Evolutionary conservation across 2,329 filamentous ascomycete species (phyloP), one percentile per base, ranked within the genome.

Genomic region (Onygena corvina): DNA sequence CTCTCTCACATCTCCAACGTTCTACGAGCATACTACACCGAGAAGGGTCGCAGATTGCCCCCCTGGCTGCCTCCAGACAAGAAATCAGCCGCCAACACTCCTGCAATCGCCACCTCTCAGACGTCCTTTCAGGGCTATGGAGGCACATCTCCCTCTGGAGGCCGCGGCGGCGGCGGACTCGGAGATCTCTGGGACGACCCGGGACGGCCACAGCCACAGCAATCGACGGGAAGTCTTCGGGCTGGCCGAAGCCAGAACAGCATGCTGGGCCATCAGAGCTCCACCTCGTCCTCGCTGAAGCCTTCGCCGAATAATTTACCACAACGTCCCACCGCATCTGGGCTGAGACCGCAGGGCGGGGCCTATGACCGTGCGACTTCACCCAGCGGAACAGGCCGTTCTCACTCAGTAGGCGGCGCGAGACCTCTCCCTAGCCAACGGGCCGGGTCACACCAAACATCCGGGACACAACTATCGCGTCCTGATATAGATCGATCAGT

Each of bases 1-100:
- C 87, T 94, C 70, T 93, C 88, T 2, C 88, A 96, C 71, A 84
- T 96, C 61, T 93, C 86, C 68, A 86, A 92, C 60, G 88, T 94
- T 30, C 79, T 98, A 21, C 84, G 92, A 60, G 83, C 81, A 59
- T 94, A 96, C 75, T 96, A 98, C 74, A 79, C 74, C 47, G 89
- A 96, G 66, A 92, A 93, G 62, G 85, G 83, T 57, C 81, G 82
- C 18, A 75, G 80, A 1, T 84, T 89, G 54, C 92, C 92, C 0
- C 69, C 74, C 58, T 96, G 92, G 90, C 81, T 96, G 5, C 87
- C 89, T 5, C 82, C 86, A 4, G 86, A 94, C 65, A 89, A 87
- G n/a, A 90, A 86, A 67, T 79, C 77, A 3, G 79, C 80, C 35
- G 74, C 75, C 31, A 71, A 76, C 18, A 57, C 70, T 3, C 47